Evolutionary conservation across 352 stramenopile species (phyloP).

Genomic region (Pythium plurisporium): DNA sequence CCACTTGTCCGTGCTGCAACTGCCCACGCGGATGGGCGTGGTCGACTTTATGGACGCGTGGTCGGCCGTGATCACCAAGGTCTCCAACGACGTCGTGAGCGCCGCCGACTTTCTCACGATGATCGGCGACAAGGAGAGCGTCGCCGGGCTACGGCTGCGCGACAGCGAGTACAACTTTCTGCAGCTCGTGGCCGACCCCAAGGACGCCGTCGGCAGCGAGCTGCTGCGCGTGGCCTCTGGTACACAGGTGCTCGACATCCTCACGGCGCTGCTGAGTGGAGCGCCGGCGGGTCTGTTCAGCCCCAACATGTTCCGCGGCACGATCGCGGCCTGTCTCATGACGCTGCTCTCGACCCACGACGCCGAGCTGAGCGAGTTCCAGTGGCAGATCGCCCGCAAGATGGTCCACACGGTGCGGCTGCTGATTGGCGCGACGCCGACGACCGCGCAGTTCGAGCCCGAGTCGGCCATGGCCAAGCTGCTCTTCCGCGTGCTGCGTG

Average conservation of each 20-base stretch:
- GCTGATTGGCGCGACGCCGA: slow-evolving; percentile 28
- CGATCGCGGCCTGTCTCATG: slow-evolving; percentile 44
- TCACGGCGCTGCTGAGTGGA: slow-evolving; percentile 54
- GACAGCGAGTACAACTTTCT: slow-evolving; percentile 59
- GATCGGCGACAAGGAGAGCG: slow-evolving; percentile 37
- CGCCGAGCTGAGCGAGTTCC: slow-evolving; percentile 39
- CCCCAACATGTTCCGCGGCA: slow-evolving; percentile 71
- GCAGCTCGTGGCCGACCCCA: slow-evolving; percentile 47
- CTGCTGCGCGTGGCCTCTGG: slow-evolving; percentile 45
- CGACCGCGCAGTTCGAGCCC: slow-evolving; percentile 26
- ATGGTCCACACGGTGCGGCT: slow-evolving; percentile 50
- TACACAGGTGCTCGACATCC: slow-evolving; percentile 61
- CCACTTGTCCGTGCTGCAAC: slow-evolving; percentile 45
- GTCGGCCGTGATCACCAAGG: slow-evolving; percentile 56
- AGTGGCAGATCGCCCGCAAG: slow-evolving; percentile 43
- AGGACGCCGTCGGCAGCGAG: slow-evolving; percentile 38
- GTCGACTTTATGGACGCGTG: slow-evolving; percentile 71
- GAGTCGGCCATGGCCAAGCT: slow-evolving; percentile 51
- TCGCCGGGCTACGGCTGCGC: slow-evolving; percentile 37
- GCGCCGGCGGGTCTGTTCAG: slow-evolving; percentile 49
- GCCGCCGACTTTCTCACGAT: slow-evolving; percentile 54
- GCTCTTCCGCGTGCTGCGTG: slow-evolving; percentile 48
- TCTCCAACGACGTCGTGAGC: slow-evolving; percentile 60
- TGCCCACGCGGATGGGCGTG: slow-evolving; percentile 45
- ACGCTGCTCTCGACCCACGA: slow-evolving; percentile 29